Evolutionary conservation across 2,329 filamentous ascomycete genomes (phyloP).

Genomic region (Beauveria scarabaeidicola): DNA sequence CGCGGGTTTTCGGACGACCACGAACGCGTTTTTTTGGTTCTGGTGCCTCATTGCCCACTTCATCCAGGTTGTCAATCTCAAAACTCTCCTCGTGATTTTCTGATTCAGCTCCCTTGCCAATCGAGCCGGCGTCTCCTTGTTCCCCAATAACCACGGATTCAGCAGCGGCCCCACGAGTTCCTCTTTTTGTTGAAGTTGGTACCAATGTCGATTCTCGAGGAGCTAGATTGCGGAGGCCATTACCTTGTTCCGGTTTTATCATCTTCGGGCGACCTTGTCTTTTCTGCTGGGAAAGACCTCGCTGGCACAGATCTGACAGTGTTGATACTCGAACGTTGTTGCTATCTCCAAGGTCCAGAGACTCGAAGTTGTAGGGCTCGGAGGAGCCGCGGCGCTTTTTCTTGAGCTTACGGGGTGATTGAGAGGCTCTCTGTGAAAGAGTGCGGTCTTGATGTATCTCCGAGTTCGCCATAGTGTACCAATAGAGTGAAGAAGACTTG

Average conservation of each 20-base stretch:
- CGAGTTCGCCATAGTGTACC: conserved; percentile 30
- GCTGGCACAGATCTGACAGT: conserved; percentile 21
- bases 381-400: neutral
- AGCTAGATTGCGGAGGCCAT: neutral
- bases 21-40: neutral
- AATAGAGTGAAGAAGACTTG: conserved; percentile 26
- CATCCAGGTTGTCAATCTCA: neutral
- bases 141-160: neutral
- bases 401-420: neutral
- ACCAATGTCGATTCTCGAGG: neutral
- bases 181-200: neutral
- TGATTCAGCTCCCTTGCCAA: neutral
- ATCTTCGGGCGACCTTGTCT: conserved; percentile 23
- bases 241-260: conserved; percentile 9
- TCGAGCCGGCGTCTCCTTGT: neutral
- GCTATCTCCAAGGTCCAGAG: neutral
- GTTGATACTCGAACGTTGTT: conserved; percentile 9
- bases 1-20: neutral
- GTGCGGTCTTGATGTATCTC: conserved; percentile 14
- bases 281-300: conserved; percentile 17
- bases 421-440: neutral
- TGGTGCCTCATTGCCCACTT: neutral
- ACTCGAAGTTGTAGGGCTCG: neutral
- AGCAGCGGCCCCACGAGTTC: neutral
- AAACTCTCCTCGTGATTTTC: neutral